Conservation (phyloP, 345 rosid species). For the Eutrema japonicum region DNA sequence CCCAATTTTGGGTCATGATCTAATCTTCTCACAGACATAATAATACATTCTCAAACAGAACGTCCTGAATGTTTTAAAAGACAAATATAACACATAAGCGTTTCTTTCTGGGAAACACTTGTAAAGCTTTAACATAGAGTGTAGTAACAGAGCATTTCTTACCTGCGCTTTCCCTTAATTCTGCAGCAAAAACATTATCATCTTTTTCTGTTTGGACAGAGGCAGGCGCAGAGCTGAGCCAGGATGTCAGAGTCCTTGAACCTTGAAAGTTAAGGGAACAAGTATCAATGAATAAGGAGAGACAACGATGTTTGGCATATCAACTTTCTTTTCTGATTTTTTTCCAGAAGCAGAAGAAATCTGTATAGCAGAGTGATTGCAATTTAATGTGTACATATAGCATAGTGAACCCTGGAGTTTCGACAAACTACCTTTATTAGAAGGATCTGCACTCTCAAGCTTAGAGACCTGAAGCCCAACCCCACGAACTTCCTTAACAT, state of each 20-base stretch:
- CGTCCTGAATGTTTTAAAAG: background rate
- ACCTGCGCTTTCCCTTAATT: slow-evolving; percentile 52
- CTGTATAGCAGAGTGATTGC: background rate
- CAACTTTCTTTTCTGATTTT: background rate
- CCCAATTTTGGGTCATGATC: slow-evolving; percentile 13
- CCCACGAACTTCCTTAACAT: slow-evolving; percentile 85
- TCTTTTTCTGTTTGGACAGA: slow-evolving; percentile 48
- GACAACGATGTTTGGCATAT: slow-evolving; percentile 9
- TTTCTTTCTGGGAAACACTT: background rate
- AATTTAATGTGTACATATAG: background rate
- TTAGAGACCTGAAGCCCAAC: slow-evolving; percentile 96
- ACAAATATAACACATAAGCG: background rate
- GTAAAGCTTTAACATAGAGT: slow-evolving; percentile 14
- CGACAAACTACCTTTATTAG: slow-evolving; percentile 58
- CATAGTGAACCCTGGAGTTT: slow-evolving; percentile 28
- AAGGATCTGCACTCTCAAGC: slow-evolving; percentile 71
- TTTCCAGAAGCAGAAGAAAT: background rate
- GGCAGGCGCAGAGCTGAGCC: slow-evolving; percentile 60
- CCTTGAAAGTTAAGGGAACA: slow-evolving; percentile 32
- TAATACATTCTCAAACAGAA: background rate
- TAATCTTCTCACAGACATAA: background rate
- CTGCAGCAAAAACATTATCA: slow-evolving; percentile 32
- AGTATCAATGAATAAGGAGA: background rate
- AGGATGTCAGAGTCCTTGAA: slow-evolving; percentile 59
- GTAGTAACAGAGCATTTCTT: slow-evolving; percentile 18